These are phyloP conservation scores for Asterophora parasitica DNA, from an alignment of 768 basidiomycete genomes.

Conservation along the genomic window DNA sequence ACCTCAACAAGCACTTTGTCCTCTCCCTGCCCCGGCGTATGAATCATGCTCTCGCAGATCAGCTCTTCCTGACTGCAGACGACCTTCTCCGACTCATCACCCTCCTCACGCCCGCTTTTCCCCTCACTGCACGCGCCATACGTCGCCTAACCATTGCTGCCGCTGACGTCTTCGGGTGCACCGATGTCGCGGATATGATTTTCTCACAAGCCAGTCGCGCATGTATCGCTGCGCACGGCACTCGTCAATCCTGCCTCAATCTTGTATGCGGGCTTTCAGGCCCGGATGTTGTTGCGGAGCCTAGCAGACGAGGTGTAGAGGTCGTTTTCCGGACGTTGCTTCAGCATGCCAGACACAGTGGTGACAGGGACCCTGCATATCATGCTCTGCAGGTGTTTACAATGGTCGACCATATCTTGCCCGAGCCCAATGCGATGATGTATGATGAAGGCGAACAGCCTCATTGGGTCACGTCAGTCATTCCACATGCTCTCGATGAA, in stretches of 20 bases:
- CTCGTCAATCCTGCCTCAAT: slow-evolving; percentile 48
- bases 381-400: slow-evolving; percentile 51
- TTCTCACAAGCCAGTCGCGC: slow-evolving; percentile 36
- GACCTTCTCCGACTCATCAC: slow-evolving; percentile 51
- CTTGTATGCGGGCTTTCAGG: slow-evolving; percentile 39
- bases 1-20: slow-evolving; percentile 51
- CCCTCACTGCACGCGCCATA: slow-evolving; percentile 46
- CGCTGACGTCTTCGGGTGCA: slow-evolving; percentile 53
- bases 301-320: slow-evolving; percentile 38
- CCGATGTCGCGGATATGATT: slow-evolving; percentile 38
- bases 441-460: slow-evolving; percentile 30
- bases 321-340: slow-evolving; percentile 55
- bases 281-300: slow-evolving; percentile 26
- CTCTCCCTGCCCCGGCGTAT: slow-evolving; percentile 31
- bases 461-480: slow-evolving; percentile 47
- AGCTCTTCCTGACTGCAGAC: slow-evolving; percentile 49
- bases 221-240: slow-evolving; percentile 36
- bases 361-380: slow-evolving; percentile 50
- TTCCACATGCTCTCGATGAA: slow-evolving; percentile 55
- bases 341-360: slow-evolving; percentile 35
- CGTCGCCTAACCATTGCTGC: slow-evolving; percentile 39
- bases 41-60: slow-evolving; percentile 41
- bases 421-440: slow-evolving; percentile 22
- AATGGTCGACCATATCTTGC: slow-evolving; percentile 56
- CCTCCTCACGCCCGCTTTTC: slow-evolving; percentile 41